Percentiles rank a stretch among this genome's conserved stretches.
phyloP scores from a whole-genome alignment of 805 yeast genomes.

The Candida railenensis region DNA sequence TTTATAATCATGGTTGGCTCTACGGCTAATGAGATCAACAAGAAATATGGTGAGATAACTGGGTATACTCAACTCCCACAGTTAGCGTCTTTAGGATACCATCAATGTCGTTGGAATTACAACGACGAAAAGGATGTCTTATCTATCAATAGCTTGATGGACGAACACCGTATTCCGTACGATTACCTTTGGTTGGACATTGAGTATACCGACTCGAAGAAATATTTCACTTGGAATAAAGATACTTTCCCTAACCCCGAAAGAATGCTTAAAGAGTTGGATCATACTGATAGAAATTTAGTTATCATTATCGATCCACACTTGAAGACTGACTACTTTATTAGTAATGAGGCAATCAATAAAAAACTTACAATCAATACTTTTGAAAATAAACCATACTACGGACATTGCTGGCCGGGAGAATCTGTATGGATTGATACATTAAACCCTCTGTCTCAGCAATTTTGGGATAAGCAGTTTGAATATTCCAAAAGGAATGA shows the following conservation, averaged over 20 bases:
- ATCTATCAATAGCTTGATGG: conserved; percentile 69
- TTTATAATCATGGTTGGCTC: conserved; percentile 64
- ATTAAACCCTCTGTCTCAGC: conserved; percentile 58
- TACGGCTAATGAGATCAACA: conserved; percentile 54
- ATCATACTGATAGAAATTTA: conserved; percentile 71
- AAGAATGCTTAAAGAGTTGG: conserved; percentile 63
- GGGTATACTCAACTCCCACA: conserved; percentile 78
- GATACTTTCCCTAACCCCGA: conserved; percentile 73
- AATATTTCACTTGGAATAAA: conserved; percentile 89
- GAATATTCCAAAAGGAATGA: conserved; percentile 38
- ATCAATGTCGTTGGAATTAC: conserved; percentile 98
- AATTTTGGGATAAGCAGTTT: conserved; percentile 60
- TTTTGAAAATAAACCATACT: conserved; percentile 50
- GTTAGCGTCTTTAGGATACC: conserved; percentile 80
- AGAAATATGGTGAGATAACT: conserved; percentile 64
- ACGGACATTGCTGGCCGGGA: conserved; percentile 99
- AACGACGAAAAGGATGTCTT: conserved; percentile 84
- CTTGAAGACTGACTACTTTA: conserved; percentile 65
- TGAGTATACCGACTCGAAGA: conserved; percentile 83
- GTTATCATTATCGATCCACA: conserved; percentile 93
- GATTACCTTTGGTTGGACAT: conserved; percentile 95
- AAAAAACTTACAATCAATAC: conserved; percentile 46
- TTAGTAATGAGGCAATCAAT: conserved; percentile 52
- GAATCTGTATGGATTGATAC: conserved; percentile 93
- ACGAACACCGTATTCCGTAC: conserved; percentile 71